phyloP scores from a whole-genome alignment of 345 rosid species.

The Gossypioides kirkii region DNA sequence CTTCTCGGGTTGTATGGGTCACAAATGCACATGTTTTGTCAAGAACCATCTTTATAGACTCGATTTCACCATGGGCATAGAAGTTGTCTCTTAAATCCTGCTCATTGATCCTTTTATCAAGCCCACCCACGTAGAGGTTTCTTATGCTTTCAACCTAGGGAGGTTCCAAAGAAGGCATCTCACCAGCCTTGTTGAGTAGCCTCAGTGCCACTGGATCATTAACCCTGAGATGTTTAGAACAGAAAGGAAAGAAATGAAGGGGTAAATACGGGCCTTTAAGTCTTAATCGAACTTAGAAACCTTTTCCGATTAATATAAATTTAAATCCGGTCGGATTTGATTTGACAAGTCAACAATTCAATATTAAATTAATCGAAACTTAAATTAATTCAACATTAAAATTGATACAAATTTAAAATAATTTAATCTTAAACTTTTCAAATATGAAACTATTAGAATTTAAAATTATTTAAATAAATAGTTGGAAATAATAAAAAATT shows the following conservation, averaged over 20 bases:
- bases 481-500: accelerated
- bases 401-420: too few relatives aligned
- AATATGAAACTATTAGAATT: too few relatives aligned
- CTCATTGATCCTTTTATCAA: conserved; percentile 1
- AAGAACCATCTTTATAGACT: neutral
- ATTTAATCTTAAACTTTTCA: too few relatives aligned
- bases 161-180: conserved; percentile 1
- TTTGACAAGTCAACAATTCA: too few relatives aligned
- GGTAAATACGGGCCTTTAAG: neutral
- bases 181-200: neutral
- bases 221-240: neutral
- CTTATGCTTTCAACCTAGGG: neutral
- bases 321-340: too few relatives aligned
- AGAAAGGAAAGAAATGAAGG: too few relatives aligned
- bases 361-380: too few relatives aligned
- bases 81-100: conserved; percentile 1
- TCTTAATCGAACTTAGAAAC: too few relatives aligned
- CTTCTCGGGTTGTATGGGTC: conserved; percentile 83
- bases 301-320: too few relatives aligned
- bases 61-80: conserved; percentile 2
- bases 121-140: neutral
- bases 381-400: too few relatives aligned
- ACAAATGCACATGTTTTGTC: conserved; percentile 65
- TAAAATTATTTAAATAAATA: too few relatives aligned
- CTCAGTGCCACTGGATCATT: neutral